Base-by-base conservation (phyloP, 2,329 filamentous ascomycete genomes). In the Colletotrichum orchidophilum region DNA sequence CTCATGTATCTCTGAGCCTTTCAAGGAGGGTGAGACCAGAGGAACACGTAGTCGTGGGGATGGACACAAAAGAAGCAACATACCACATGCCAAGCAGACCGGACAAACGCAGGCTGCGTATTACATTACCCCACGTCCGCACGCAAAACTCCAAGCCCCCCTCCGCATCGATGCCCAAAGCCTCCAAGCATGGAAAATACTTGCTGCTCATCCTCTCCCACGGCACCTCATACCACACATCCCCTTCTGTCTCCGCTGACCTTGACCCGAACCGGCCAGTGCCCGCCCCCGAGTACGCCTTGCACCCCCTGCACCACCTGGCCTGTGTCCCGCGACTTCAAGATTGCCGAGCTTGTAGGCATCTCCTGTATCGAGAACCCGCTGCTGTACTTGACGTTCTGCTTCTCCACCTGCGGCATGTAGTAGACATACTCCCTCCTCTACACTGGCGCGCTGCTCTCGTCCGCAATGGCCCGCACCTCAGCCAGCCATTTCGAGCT, bases 351-450 rank as follows among this genome's bases (percentile, higher is more conserved):
- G 55, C 86, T 88, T 4, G 93, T 91, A 0, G 91, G 91, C 91
- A 93, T 93, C 42, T 93, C 91, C 76, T 93, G 91, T 76, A 92
- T 93, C 73, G 87, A 87, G 74, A 91, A 90, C 0, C 89, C 91
- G 58, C 89, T 88, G 31, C 83, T 88, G 74, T 87, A 87, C 74
- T 87, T 87, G 4, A 80, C 83, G 73, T 92, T 93, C 74, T 93
- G 90, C 79, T 92, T 93, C 11, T 91, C 91, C 0, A 90, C 81
- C 77, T 94, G 91, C 21, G 89, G 89, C 2, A 87, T 88, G 78
- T 91, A 94, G 80, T 93, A 92, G 0, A 92, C 82, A 66, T 93
- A 92, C 76, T 93, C 91, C 63, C 86, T 86, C 75, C 84, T 86
- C 79, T 93, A 91, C 0, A 92, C 90, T 0, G 90, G 91, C 0